phyloP scores from a whole-genome alignment of 495 filamentous ascomycete species.

The Tuber brumale region DNA sequence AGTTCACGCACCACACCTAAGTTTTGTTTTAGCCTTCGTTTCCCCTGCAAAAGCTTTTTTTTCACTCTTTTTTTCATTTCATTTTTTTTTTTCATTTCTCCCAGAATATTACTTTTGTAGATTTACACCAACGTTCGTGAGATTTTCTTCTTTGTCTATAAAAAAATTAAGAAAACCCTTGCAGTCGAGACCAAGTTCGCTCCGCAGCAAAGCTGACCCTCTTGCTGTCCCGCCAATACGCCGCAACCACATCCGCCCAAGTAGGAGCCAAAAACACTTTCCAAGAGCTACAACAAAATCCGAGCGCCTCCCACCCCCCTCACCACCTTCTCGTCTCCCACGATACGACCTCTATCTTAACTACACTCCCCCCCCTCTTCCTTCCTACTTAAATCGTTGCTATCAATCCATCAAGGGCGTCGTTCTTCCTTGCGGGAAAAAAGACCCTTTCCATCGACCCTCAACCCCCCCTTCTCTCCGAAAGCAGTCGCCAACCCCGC shows the following conservation, averaged over 20 bases:
- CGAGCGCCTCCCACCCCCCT: slow-evolving; percentile 34
- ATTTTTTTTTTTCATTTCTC: slow-evolving; percentile 17
- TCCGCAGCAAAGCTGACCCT: slow-evolving; percentile 33
- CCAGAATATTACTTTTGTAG: neutral
- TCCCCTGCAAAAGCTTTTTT: slow-evolving; percentile 5
- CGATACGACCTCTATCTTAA: slow-evolving; percentile 13
- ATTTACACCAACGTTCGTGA: slow-evolving; percentile 2
- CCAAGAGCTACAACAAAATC: slow-evolving; percentile 37
- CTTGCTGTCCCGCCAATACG: slow-evolving; percentile 35
- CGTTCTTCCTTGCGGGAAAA: slow-evolving; percentile 22
- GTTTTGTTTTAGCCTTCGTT: neutral
- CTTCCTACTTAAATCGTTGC: slow-evolving; percentile 25
- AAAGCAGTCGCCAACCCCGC: slow-evolving; percentile 35
- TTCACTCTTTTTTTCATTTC: slow-evolving; percentile 9
- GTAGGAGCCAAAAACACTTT: slow-evolving; percentile 31
- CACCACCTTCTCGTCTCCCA: slow-evolving; percentile 29
- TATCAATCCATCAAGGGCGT: slow-evolving; percentile 32
- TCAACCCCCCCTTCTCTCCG: slow-evolving; percentile 21
- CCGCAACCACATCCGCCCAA: slow-evolving; percentile 37
- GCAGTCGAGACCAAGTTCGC: slow-evolving; percentile 36
- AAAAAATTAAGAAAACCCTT: slow-evolving; percentile 23
- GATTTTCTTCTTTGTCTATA: slow-evolving; percentile 4
- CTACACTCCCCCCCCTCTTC: slow-evolving; percentile 17
- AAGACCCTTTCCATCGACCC: slow-evolving; percentile 19
- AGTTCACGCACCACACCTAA: neutral